Conservation (phyloP, 129 eudicot genomes). For the Escallonia herrerae region DNA sequence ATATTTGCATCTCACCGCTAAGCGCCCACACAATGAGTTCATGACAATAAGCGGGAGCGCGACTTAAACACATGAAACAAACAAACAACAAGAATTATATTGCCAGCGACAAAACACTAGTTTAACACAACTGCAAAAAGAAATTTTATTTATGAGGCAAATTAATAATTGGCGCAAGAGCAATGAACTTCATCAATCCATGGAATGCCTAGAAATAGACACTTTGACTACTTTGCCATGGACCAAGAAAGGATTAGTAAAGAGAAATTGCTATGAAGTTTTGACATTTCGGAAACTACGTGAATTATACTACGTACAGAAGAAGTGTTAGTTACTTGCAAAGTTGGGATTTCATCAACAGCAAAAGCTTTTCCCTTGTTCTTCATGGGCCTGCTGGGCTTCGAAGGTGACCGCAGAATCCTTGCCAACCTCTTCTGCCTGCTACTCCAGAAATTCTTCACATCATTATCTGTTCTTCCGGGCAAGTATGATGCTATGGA, state of each 20-base stretch:
- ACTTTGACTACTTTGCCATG: neutral
- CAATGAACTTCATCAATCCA: no score
- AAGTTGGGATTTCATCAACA: neutral
- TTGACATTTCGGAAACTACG: no score
- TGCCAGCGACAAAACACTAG: no score
- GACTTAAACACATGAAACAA: no score
- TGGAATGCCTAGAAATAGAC: neutral
- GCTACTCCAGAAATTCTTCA: constrained; percentile 39
- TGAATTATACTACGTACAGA: neutral
- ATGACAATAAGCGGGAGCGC: no score
- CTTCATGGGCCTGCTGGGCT: neutral
- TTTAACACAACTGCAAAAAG: no score
- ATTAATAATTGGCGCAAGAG: no score
- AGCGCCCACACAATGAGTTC: no score
- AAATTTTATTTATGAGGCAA: no score
- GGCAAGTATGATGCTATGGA: constrained; percentile 22
- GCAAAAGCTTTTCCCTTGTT: constrained; percentile 2
- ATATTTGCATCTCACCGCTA: no score
- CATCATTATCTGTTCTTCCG: constrained; percentile 38
- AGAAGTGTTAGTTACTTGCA: constrained; percentile 1
- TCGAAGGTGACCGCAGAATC: constrained; percentile 9
- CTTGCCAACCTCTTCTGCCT: constrained; percentile 37
- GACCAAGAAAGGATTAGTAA: neutral
- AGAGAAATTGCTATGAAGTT: no score
- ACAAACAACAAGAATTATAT: no score